Conservation (phyloP, 164 flowering plant genomes). For the Buxus sempervirens region DNA sequence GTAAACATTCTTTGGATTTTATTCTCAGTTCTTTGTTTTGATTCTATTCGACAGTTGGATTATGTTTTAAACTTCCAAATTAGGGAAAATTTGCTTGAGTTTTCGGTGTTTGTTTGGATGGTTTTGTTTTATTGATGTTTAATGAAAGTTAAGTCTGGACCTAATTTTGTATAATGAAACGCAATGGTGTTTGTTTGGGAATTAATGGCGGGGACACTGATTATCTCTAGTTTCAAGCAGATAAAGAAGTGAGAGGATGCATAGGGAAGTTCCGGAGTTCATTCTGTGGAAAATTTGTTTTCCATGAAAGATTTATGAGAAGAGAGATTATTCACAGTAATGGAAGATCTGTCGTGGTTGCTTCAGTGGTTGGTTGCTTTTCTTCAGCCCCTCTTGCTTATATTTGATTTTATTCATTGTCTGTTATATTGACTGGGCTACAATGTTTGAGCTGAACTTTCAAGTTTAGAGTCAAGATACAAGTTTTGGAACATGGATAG, state of each 20-base stretch:
- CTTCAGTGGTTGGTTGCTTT: constrained; percentile 46
- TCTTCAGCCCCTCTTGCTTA: background rate
- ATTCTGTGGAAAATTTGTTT: constrained; percentile 21
- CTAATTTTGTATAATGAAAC: no score
- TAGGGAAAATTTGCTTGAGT: no score
- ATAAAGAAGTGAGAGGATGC: constrained; percentile 28
- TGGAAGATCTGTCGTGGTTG: constrained; percentile 22
- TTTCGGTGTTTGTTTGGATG: no score
- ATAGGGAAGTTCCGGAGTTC: constrained; percentile 28
- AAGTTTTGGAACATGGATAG: background rate
- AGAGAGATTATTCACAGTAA: constrained; percentile 15
- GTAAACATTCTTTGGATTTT: constrained; percentile 24
- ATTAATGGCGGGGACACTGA: no score
- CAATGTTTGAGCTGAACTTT: no score
- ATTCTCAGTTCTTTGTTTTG: background rate
- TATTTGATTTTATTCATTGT: background rate
- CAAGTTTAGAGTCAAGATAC: background rate
- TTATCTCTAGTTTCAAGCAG: constrained; percentile 30
- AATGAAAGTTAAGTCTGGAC: no score
- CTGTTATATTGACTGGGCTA: background rate
- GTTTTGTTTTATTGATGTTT: no score
- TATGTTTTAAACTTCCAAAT: no score
- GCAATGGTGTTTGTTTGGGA: no score
- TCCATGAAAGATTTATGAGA: constrained; percentile 15
- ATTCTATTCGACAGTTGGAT: no score